Evolutionary conservation across 148 eudicot genomes (phyloP), one percentile per base, ranked within the genome.

Genomic region (Dianthus caryophyllus): DNA sequence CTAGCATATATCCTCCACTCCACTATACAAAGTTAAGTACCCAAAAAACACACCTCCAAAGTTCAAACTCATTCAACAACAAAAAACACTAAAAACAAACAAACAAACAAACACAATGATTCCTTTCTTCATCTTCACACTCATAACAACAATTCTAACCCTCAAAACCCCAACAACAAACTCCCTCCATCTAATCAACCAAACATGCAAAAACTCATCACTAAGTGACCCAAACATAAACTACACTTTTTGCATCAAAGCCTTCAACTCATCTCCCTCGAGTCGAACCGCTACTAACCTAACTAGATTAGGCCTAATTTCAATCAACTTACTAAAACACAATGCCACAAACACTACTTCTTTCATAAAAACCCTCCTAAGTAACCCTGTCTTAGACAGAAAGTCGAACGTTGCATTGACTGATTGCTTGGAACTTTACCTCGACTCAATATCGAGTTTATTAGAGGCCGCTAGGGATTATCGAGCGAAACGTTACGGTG

Each of bases 261-360:
- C 84, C 44, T 73, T 87, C 1, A 65, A 61, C n/a, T 53, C 83
- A 0, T 55, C 82, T 33, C 83, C 82, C 1, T 76, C 82, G 14
- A 79, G 74, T 49, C 79, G 41, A 2, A 24, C 64, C 41, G 78
- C 86, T 12, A 74, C 86, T 12, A 74, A 72, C 58, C 76, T 82
- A 0, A 70, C 70, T 0, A 77, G 82, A 11, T 69, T 87, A 33
- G 91, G 89, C 20, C 44, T 73, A 54, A 84, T 87, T 65, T 79
- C 96, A 5, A 79, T 87, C 48, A 75, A 84, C 38, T 68, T 83
- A 14, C 24, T 78, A 1, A 69, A 78, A 46, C 74, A 77, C 67
- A 80, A 83, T 61, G 65, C 75, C 0, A 81, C 82, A 6, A 67
- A 78, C 69, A 85, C 92, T 2, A 80, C 80, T 30, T 78, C 75